Evolutionary conservation across 1,284 basidiomycete species (phyloP), one percentile per base, ranked within the genome.

Genomic region (Filobasidium uniguttulatum): DNA sequence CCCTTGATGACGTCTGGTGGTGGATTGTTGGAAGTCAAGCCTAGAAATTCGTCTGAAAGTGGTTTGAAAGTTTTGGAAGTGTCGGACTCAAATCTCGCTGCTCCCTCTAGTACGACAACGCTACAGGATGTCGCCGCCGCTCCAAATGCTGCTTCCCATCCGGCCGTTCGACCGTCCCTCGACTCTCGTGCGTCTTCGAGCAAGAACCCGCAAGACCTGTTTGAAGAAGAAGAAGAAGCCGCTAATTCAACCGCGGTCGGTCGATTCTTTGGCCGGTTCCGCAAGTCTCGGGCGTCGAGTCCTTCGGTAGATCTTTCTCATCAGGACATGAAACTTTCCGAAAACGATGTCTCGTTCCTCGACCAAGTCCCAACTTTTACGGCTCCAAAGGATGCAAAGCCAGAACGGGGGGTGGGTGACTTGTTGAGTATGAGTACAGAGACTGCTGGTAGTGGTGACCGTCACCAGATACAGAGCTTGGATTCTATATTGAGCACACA

Each of bases 261-360:
- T 0, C 60, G 69, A 19, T 67, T 69, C 58, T 65, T 63, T 23
- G 64, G 65, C 26, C 57, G 66, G 47, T 26, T 56, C 52, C 35
- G 48, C 15, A 49, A 44, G 20, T 23, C 45, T 2, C 38, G 35
- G 28, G 40, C 48, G 10, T 44, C 33, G 9, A 52, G 46, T 9
- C 44, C 50, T 9, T 46, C 49, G 6, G 50, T 52, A 1, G 53
- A 55, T 28, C 49, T 61, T 35, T 47, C 49, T 10, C 60, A 36
- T 41, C 50, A 63, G 45, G 67, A 67, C 35, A 50, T 70, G 10
- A 62, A 67, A 51, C 56, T 71, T 3, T 59, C 62, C 10, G 56
- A 59, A 3, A 65, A 64, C 49, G 68, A 69, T 48, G 68, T 71
- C 35, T 60, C 62, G 0, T 71, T 66, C 55, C 56, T 71, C 7